These are phyloP conservation scores for Scutellaria minor DNA, from an alignment of 257 asterid genomes.

Conservation along the genomic window DNA sequence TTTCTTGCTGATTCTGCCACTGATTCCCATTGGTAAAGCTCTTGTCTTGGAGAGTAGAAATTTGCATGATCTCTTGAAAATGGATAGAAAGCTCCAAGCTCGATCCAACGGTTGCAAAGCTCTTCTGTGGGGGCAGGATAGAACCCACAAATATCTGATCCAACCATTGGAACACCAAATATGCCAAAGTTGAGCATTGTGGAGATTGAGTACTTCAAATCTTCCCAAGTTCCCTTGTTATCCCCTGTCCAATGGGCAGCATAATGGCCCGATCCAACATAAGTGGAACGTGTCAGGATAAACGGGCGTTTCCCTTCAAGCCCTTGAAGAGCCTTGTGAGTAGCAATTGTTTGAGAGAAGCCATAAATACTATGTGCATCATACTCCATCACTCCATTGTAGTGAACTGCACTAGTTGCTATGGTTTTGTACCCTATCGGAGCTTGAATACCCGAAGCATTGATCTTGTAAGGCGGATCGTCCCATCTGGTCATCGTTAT, in stretches of 20 bases:
- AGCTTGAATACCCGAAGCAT: constrained; percentile 77
- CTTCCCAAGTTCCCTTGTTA: constrained; percentile 92
- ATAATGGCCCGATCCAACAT: constrained; percentile 83
- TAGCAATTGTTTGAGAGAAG: constrained; percentile 78
- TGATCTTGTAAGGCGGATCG: constrained; percentile 94
- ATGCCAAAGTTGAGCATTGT: constrained; percentile 85
- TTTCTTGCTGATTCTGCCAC: constrained; percentile 91
- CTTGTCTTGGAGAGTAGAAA: constrained; percentile 86
- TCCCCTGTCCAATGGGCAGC: constrained; percentile 99
- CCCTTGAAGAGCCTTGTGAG: constrained; percentile 78
- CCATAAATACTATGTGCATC: constrained; percentile 95
- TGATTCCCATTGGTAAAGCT: constrained; percentile 95
- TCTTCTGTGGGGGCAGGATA: constrained; percentile 89
- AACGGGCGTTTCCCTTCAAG: constrained; percentile 87
- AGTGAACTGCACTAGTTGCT: constrained; percentile 82
- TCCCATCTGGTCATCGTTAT: constrained; percentile 83
- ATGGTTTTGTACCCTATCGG: constrained; percentile 87
- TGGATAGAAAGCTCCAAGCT: constrained; percentile 91
- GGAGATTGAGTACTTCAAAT: constrained; percentile 74
- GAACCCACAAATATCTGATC: constrained; percentile 96
- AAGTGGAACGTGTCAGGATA: constrained; percentile 78
- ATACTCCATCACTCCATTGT: constrained; percentile 83
- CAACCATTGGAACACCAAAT: constrained; percentile 97
- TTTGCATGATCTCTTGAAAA: constrained; percentile 96
- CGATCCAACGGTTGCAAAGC: constrained; percentile 98